These are phyloP conservation scores for Plectosphaerella plurivora DNA, from an alignment of 2,329 filamentous ascomycete genomes.

Conservation along the genomic window DNA sequence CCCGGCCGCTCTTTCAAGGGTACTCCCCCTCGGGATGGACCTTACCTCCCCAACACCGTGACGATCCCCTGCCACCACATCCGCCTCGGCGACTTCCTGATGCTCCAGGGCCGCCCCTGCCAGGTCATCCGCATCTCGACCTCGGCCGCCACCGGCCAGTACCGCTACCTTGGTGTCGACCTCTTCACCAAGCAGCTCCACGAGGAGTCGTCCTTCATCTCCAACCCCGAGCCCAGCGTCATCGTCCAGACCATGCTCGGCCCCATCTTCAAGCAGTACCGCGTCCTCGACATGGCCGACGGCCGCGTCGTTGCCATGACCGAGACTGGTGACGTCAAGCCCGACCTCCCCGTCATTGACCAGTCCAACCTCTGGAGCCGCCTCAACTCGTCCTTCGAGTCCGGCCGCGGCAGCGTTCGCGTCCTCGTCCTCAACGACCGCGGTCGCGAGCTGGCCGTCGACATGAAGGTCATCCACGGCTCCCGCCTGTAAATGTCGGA, in stretches of 20 bases:
- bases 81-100: conserved; percentile 96
- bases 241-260: conserved; percentile 99
- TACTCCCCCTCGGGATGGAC: conserved; percentile 17
- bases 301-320: conserved; percentile 93
- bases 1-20: conserved; percentile 11
- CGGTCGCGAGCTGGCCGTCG: conserved; percentile 90
- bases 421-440: conserved; percentile 94
- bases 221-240: conserved; percentile 93
- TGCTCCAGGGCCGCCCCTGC: conserved; percentile 98
- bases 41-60: conserved; percentile 70
- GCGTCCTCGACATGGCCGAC: conserved; percentile 93
- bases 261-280: conserved; percentile 99
- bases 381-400: conserved; percentile 78
- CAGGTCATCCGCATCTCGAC: conserved; percentile 99
- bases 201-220: conserved; percentile 97
- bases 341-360: conserved; percentile 86
- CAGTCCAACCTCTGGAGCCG: conserved; percentile 85
- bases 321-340: conserved; percentile 98
- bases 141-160: conserved; percentile 95
- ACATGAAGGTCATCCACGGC: conserved; percentile 97
- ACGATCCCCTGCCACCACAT: conserved; percentile 99
- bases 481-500: conserved; percentile 52
- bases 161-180: conserved; percentile 99
- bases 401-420: conserved; percentile 88
- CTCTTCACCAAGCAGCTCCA: conserved; percentile 99